Evolutionary conservation across 75 land plant genomes (phyloP).

Genomic region (Selaginella tamariscina): DNA sequence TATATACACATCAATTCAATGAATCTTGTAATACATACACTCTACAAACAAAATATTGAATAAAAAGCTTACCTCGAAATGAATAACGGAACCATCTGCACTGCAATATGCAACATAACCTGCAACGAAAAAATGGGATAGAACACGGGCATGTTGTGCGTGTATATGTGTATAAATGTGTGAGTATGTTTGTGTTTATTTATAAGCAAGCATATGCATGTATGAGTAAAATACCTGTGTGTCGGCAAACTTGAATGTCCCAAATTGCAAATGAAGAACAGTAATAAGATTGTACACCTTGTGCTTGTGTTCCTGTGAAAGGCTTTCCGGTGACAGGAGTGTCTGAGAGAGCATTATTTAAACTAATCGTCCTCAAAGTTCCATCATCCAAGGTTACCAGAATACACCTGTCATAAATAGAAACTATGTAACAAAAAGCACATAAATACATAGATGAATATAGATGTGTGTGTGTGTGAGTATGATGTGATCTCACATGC

Average conservation of each 20-base stretch:
- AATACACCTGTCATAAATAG: conserved; percentile 40
- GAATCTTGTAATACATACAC: too few relatives aligned
- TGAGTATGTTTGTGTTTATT: too few relatives aligned
- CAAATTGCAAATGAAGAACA: conserved; percentile 63
- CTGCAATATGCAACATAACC: conserved; percentile 79
- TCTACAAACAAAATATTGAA: neutral
- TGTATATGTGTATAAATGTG: too few relatives aligned
- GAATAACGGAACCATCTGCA: conserved; percentile 55
- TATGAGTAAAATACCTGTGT: conserved; percentile 37
- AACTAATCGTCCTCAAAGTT: conserved; percentile 46
- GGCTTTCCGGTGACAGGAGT: conserved; percentile 59
- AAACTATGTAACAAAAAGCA: neutral
- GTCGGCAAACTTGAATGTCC: conserved; percentile 60
- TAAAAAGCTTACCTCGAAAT: conserved; percentile 45
- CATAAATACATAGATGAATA: neutral
- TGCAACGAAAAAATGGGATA: conserved; percentile 16
- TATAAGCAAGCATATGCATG: too few relatives aligned
- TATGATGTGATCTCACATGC: too few relatives aligned
- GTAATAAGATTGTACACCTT: conserved; percentile 38
- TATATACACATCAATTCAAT: too few relatives aligned
- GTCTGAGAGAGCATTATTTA: conserved; percentile 42
- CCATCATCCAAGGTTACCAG: conserved; percentile 83
- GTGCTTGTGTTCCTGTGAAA: conserved; percentile 37
- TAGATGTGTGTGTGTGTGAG: too few relatives aligned
- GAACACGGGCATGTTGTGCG: too few relatives aligned